These are phyloP conservation scores for Xanthoceras sorbifolium DNA, from an alignment of 345 rosid species.

Conservation along the genomic window DNA sequence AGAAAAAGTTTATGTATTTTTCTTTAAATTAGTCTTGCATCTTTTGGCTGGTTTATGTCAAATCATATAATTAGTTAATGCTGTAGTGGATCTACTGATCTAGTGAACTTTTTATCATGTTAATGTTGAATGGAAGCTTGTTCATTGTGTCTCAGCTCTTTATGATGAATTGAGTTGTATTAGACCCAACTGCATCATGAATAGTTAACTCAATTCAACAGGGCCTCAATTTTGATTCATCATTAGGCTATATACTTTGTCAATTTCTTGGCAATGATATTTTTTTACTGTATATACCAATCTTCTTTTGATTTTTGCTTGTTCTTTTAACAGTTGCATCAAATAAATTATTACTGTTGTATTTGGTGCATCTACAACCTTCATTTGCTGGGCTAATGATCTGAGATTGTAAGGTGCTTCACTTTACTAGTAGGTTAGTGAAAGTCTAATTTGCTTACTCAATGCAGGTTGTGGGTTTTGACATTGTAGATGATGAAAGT, in stretches of 20 bases:
- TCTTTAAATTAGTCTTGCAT: background rate
- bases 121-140: background rate
- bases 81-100: background rate
- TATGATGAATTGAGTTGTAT: conserved; percentile 4
- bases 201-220: background rate
- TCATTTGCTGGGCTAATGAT: background rate
- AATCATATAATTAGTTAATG: background rate
- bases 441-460: conserved; percentile 14
- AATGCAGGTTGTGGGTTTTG: conserved; percentile 61
- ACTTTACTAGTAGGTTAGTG: background rate
- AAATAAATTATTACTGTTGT: background rate
- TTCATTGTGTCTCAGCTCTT: background rate
- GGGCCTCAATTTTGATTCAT: background rate
- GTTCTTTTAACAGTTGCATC: background rate
- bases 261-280: background rate
- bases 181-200: background rate
- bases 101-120: background rate
- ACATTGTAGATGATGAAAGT: conserved; percentile 64
- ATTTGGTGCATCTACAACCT: background rate
- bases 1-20: background rate
- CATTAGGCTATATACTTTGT: background rate
- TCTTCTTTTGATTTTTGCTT: background rate
- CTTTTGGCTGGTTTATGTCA: background rate
- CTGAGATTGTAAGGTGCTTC: background rate
- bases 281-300: background rate